Percentiles rank a stretch among this genome's conserved stretches.
These are phyloP conservation scores for Bondarzewia mesenterica DNA, from an alignment of 1,284 basidiomycete genomes.

Conservation along the genomic window DNA sequence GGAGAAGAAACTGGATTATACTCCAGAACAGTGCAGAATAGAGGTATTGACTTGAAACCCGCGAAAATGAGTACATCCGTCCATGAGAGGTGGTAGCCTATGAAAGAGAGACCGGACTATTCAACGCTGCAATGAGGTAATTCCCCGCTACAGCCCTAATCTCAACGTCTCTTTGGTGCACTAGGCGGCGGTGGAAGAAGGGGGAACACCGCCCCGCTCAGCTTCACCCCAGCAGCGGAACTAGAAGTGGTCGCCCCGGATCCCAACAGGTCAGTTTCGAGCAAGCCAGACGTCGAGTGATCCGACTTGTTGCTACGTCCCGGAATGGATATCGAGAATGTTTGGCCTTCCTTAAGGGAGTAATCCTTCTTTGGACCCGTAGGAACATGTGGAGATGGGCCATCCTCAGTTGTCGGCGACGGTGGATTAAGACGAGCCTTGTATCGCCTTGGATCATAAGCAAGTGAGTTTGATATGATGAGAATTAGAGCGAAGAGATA, in stretches of 20 bases:
- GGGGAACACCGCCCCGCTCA: slow-evolving; percentile 38
- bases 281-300: slow-evolving; percentile 5
- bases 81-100: too few species aligned
- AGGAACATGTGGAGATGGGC: slow-evolving; percentile 52
- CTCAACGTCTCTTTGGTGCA: slow-evolving; percentile 31
- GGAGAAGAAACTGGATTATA: too few species aligned
- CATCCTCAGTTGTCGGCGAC: slow-evolving; percentile 27
- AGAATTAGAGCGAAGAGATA: background rate
- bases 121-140: background rate
- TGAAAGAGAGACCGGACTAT: background rate
- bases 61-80: too few species aligned
- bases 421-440: slow-evolving; percentile 52
- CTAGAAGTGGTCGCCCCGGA: slow-evolving; percentile 8
- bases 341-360: slow-evolving; percentile 93
- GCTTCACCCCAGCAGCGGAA: slow-evolving; percentile 12
- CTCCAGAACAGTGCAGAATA: too few species aligned
- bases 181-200: slow-evolving; percentile 72
- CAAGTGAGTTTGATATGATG: background rate
- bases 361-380: slow-evolving; percentile 89
- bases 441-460: slow-evolving; percentile 40
- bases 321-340: slow-evolving; percentile 87
- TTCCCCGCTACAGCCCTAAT: background rate
- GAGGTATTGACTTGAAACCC: too few species aligned
- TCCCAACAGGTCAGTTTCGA: slow-evolving; percentile 17
- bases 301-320: slow-evolving; percentile 35